Evolutionary conservation across 352 stramenopile genomes (phyloP).

Genomic region (Pythium dissimile): DNA sequence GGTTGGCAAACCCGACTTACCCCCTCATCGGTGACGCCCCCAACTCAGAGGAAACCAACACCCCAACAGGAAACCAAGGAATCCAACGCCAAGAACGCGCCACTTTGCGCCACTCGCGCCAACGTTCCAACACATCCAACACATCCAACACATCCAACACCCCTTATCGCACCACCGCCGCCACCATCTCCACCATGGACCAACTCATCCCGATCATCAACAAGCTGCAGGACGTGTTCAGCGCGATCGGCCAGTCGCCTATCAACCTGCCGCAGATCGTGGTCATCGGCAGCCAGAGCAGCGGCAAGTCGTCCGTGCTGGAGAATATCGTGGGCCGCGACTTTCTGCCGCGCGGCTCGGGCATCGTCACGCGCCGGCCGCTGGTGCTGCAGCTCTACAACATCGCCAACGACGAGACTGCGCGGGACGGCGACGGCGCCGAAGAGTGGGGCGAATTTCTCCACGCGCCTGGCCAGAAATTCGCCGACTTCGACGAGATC

Average conservation of each 20-base stretch:
- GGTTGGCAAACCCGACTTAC: not conserved
- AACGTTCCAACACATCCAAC: too few species aligned
- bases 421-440: constrained; percentile 16
- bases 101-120: not conserved
- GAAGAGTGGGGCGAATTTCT: constrained; percentile 99
- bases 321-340: constrained; percentile 95
- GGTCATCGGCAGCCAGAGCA: constrained; percentile 96
- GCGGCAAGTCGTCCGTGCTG: constrained; percentile 95
- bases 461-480: constrained; percentile 94
- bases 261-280: constrained; percentile 98
- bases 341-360: constrained; percentile 96
- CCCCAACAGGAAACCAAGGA: not conserved
- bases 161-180: too few species aligned
- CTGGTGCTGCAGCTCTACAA: constrained; percentile 99
- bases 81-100: not conserved
- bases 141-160: too few species aligned
- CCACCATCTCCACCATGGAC: constrained; percentile 87
- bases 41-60: too few species aligned
- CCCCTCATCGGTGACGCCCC: too few species aligned
- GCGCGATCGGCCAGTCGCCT: constrained; percentile 91
- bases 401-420: constrained; percentile 37
- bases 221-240: constrained; percentile 99
- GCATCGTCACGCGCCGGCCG: constrained; percentile 98
- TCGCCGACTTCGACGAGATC: constrained; percentile 97
- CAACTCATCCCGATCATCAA: constrained; percentile 99